Evolutionary conservation across 768 basidiomycete species (phyloP), one percentile per base, ranked within the genome.

Genomic region (Tulasnella sp.): DNA sequence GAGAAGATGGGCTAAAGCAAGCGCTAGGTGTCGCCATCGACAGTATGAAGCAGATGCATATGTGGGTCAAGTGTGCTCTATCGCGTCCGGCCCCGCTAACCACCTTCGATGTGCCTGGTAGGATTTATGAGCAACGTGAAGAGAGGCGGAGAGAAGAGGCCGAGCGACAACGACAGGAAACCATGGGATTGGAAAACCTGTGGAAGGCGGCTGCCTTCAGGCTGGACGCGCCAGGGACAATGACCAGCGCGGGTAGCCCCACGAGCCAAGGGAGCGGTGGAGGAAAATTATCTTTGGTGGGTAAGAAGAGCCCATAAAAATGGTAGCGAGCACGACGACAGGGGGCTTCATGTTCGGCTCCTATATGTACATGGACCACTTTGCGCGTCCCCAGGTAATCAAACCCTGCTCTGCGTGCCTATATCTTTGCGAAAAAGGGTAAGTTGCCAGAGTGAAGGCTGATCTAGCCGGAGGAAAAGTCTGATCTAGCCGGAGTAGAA

Each of bases 21-120:
- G 62, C 62, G 15, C 23, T 63, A n/a, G 44, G 42, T 19, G 58
- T 54, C 27, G 62, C 62, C 15, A 42, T 63, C 19, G 58, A 51
- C 8, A 63, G 62, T 49, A 43, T 63, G 42, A 63, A 60, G 34
- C 58, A 63, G 30, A 60, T 63, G 62, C 62, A 63, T 47, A 27
- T 52, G 59, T 61, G 34, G 42, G 59, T 54, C 38, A 24, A 10
- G 23, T 24, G 9, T 5, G 19, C 43, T 42, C 44, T 56, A 15
- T 2, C n/a, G 41, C 11, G 21, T 13, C 24, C 24, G 26, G n/a
- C 11, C 24, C 19, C 5, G 19, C 52, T 9, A 8, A 38, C 44
- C 11, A 44, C 55, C 27, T 44, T 2, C 19, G 21, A 9, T n/a
- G 11, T 44, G 9, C 1, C 19, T 9, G 1, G 23, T 38, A 59